These are phyloP conservation scores for Ophidiomyces ophidiicola DNA, from an alignment of 2,329 filamentous ascomycete genomes.

Conservation along the genomic window DNA sequence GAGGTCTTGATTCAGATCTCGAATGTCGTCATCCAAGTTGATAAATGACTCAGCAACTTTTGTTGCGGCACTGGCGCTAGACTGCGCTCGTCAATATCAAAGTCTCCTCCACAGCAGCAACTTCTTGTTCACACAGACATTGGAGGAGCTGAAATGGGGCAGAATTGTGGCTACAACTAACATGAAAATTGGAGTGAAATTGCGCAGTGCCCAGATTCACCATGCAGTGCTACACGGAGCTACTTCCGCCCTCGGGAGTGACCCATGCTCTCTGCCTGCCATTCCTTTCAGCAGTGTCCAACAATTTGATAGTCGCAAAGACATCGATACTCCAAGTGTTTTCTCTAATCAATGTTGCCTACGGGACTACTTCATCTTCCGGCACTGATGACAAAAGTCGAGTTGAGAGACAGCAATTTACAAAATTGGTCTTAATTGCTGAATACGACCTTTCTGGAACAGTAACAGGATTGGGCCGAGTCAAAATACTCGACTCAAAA, in stretches of 20 bases:
- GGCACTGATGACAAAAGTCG: slow-evolving; percentile 42
- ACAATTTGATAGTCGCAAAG: slow-evolving; percentile 82
- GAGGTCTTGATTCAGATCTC: not conserved
- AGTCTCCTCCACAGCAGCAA: not conserved
- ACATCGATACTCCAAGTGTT: slow-evolving; percentile 91
- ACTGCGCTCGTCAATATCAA: not conserved
- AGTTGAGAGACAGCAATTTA: slow-evolving; percentile 52
- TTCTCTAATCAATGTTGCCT: slow-evolving; percentile 49
- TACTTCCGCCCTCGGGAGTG: slow-evolving; percentile 87
- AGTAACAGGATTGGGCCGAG: slow-evolving; percentile 65
- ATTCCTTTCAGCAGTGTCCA: slow-evolving; percentile 61
- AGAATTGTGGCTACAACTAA: not conserved
- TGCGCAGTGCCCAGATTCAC: slow-evolving; percentile 9
- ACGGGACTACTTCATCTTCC: slow-evolving; percentile 33
- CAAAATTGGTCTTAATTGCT: slow-evolving; percentile 70
- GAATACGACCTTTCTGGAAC: slow-evolving; percentile 78
- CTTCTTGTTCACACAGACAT: not conserved
- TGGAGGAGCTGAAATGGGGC: not conserved
- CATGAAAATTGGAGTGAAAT: not conserved
- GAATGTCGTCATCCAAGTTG: not conserved
- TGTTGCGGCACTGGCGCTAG: not conserved
- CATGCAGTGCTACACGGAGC: slow-evolving; percentile 98
- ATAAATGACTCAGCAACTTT: not conserved
- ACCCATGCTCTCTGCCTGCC: slow-evolving; percentile 72
- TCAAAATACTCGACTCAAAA: slow-evolving; percentile 60